Percentiles rank a stretch among this genome's conserved stretches.
These are phyloP conservation scores for Fraxinus greggii DNA, from an alignment of 305 asterid genomes.

Conservation along the genomic window DNA sequence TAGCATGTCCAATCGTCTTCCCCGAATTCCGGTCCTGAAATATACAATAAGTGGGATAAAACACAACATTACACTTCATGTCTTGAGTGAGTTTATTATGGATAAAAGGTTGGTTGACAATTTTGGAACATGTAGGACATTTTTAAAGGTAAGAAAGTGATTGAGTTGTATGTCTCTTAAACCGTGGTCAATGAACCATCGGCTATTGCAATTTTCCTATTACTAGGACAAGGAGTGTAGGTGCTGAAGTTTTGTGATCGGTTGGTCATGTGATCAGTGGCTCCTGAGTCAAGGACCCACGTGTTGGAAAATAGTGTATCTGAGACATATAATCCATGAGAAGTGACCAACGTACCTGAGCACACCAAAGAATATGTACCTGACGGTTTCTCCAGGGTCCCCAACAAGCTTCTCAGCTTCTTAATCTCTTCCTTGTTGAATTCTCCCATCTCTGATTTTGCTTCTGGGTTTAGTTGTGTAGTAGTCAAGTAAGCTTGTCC, in stretches of 20 bases:
- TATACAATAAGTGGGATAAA: not conserved
- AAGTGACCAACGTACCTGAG: not conserved
- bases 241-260: not conserved
- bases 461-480: not conserved
- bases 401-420: not conserved
- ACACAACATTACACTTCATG: not conserved
- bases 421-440: not conserved
- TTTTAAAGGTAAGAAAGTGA: not conserved
- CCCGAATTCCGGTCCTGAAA: not conserved
- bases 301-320: not conserved
- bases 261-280: not conserved
- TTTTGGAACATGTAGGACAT: not conserved
- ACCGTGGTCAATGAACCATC: not conserved
- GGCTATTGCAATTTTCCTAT: not conserved
- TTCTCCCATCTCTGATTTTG: not conserved
- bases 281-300: conserved; percentile 8
- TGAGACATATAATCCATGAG: not conserved
- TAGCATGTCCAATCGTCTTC: conserved; percentile 15
- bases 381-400: not conserved
- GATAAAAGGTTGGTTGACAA: not conserved
- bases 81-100: not conserved
- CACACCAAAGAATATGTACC: not conserved
- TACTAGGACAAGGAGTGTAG: not conserved
- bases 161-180: not conserved
- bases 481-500: not conserved